These are phyloP conservation scores for Lathyrus aphaca DNA, from an alignment of 306 rosid species.

Conservation along the genomic window DNA sequence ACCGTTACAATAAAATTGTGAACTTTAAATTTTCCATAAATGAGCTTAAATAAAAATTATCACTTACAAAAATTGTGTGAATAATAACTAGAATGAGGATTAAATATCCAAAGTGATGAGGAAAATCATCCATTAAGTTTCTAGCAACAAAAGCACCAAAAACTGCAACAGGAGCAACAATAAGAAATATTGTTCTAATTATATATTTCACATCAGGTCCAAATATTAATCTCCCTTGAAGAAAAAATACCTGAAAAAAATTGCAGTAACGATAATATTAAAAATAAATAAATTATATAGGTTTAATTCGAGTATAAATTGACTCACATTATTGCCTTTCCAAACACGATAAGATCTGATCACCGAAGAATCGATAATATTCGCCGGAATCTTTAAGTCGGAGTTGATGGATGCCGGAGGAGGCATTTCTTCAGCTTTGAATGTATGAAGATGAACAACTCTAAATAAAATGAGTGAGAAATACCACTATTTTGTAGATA, in stretches of 20 bases:
- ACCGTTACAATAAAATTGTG: too few species aligned
- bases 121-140: constrained; percentile 20
- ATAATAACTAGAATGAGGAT: not conserved
- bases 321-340: constrained; percentile 87
- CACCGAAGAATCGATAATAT: constrained; percentile 22
- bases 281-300: too few species aligned
- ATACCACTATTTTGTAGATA: not conserved
- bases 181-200: constrained; percentile 65
- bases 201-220: constrained; percentile 91
- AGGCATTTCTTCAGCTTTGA: constrained; percentile 19
- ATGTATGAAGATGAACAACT: not conserved
- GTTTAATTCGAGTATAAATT: too few species aligned
- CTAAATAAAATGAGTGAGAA: not conserved
- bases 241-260: constrained; percentile 71
- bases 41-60: not conserved
- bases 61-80: constrained; percentile 18
- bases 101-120: constrained; percentile 23
- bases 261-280: too few species aligned
- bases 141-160: constrained; percentile 22
- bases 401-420: constrained; percentile 45
- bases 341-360: constrained; percentile 69
- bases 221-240: constrained; percentile 84
- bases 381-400: not conserved
- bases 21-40: too few species aligned
- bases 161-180: constrained; percentile 62